A percentile compares a stretch with the other conserved stretches of the same genome.
These are phyloP conservation scores for Ophiocytium majus DNA, from an alignment of 352 stramenopile species.

Conservation along the genomic window DNA sequence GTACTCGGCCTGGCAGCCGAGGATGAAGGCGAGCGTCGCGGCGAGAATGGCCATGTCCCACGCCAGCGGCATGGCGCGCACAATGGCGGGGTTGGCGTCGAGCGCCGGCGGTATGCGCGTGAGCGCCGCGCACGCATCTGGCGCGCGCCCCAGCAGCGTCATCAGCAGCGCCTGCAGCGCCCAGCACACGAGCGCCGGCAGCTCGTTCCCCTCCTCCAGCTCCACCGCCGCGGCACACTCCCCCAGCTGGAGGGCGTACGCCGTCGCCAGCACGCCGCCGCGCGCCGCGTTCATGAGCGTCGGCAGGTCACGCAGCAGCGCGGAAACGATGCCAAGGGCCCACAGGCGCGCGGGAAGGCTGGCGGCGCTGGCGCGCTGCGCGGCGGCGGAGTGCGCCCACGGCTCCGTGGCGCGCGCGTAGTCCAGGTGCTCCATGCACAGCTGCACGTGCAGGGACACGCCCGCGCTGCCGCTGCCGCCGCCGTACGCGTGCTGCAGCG, in stretches of 20 bases:
- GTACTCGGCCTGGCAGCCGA: slow-evolving; percentile 31
- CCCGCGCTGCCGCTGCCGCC: neutral
- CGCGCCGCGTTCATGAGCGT: slow-evolving; percentile 5
- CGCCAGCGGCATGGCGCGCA: slow-evolving; percentile 31
- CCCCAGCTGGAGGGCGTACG: neutral
- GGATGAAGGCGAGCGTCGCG: slow-evolving; percentile 38
- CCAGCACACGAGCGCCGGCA: slow-evolving; percentile 35
- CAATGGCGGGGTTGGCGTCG: slow-evolving; percentile 24
- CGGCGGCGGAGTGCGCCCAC: slow-evolving; percentile 7
- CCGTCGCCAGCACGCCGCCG: neutral
- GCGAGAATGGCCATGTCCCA: slow-evolving; percentile 49
- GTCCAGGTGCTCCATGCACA: slow-evolving; percentile 54
- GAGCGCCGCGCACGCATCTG: slow-evolving; percentile 21
- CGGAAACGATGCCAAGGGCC: slow-evolving; percentile 40
- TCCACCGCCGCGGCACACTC: slow-evolving; percentile 3
- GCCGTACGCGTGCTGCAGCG: slow-evolving; percentile 1
- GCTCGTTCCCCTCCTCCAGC: slow-evolving; percentile 29
- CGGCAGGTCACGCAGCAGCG: slow-evolving; percentile 40
- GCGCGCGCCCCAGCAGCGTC: slow-evolving; percentile 33
- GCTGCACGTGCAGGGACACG: slow-evolving; percentile 30
- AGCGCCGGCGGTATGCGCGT: slow-evolving; percentile 30
- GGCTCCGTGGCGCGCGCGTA: slow-evolving; percentile 20
- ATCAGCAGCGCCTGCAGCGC: slow-evolving; percentile 44
- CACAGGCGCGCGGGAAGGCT: slow-evolving; percentile 16
- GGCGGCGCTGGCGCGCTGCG: slow-evolving; percentile 4